These are phyloP conservation scores for Passiflora organensis DNA, from an alignment of 345 rosid species.

Conservation along the genomic window DNA sequence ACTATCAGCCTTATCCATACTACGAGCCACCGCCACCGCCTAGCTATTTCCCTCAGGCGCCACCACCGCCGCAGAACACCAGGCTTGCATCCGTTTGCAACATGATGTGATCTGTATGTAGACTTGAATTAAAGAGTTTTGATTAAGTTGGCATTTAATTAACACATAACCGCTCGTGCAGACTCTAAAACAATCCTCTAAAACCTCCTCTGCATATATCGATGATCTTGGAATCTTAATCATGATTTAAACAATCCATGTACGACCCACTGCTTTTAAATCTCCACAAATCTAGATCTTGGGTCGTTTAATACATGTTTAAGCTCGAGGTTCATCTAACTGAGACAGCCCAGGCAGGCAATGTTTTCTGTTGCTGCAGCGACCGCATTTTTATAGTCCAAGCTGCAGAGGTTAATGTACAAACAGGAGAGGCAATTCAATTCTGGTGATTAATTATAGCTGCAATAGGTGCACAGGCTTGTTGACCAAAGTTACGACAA, in stretches of 20 bases:
- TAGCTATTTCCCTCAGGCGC: no score
- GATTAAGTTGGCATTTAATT: no score
- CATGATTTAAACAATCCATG: not conserved
- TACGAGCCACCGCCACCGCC: no score
- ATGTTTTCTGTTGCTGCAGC: not conserved
- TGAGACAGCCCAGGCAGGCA: not conserved
- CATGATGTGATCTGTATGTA: no score
- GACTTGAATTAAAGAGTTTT: no score
- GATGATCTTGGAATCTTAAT: not conserved
- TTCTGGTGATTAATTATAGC: constrained; percentile 17
- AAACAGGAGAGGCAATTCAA: constrained; percentile 34
- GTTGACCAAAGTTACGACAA: constrained; percentile 29
- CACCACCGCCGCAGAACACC: no score
- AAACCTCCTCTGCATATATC: not conserved
- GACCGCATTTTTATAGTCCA: not conserved
- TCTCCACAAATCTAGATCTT: not conserved
- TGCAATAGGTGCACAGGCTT: constrained; percentile 13
- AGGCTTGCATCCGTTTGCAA: no score
- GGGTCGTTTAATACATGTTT: not conserved
- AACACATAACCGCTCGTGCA: constrained; percentile 1
- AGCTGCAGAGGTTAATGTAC: constrained; percentile 38
- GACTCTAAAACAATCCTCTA: not conserved
- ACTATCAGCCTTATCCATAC: no score
- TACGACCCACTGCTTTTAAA: not conserved
- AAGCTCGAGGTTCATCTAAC: constrained; percentile 5